Conservation (phyloP, 2,329 filamentous ascomycete species). For the Apiospora arundinis region DNA sequence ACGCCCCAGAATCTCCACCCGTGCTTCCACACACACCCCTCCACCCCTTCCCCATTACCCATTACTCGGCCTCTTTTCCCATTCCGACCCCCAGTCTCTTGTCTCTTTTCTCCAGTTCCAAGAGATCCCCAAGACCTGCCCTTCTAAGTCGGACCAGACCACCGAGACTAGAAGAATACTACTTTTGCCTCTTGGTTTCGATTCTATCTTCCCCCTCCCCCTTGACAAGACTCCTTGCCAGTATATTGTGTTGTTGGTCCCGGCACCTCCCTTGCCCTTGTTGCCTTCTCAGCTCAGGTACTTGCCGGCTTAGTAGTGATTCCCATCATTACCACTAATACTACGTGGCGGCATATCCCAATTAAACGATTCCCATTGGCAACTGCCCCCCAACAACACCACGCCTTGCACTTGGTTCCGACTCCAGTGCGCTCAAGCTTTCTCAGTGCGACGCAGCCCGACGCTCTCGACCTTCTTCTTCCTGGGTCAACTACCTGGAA, state of each 20-base stretch:
- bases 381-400: background rate
- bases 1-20: slow-evolving; percentile 19
- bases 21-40: slow-evolving; percentile 20
- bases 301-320: slow-evolving; percentile 1
- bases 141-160: slow-evolving; percentile 1
- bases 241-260: background rate
- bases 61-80: slow-evolving; percentile 19
- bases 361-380: slow-evolving; percentile 8
- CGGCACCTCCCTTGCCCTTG: background rate
- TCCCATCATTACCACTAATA: slow-evolving; percentile 15
- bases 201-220: background rate
- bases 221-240: background rate
- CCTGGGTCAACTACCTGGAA: background rate
- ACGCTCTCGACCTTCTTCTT: background rate
- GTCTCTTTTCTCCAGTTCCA: slow-evolving; percentile 16
- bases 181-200: slow-evolving; percentile 1
- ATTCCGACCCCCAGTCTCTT: slow-evolving; percentile 18
- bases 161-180: slow-evolving; percentile 13
- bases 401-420: background rate
- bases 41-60: slow-evolving; percentile 30
- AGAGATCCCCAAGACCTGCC: slow-evolving; percentile 17
- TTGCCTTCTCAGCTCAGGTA: background rate
- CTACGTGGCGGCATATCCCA: slow-evolving; percentile 20
- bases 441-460: background rate
- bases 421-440: background rate